A percentile compares a stretch with the other conserved stretches of the same genome.
Evolutionary conservation across 768 basidiomycete species (phyloP).

Genomic region (Pseudohyphozyma bogoriensis): DNA sequence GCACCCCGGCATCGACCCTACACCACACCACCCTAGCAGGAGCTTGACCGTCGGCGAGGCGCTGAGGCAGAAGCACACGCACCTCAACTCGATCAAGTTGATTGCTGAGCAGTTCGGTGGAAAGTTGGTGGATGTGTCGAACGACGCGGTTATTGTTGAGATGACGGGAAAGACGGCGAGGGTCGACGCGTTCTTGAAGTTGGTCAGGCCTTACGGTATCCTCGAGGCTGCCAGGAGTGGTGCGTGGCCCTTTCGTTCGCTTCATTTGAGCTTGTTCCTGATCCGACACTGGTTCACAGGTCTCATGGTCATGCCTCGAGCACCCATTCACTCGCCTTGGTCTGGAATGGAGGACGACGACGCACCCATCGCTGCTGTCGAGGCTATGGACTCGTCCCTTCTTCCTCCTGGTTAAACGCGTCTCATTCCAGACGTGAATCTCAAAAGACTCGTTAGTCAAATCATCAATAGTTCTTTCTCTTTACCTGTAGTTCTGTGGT

Average conservation of each 20-base stretch:
- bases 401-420: constrained; percentile 97
- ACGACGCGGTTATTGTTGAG: constrained; percentile 90
- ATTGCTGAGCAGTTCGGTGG: constrained; percentile 83
- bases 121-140: constrained; percentile 85
- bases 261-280: background rate
- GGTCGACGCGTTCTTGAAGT: constrained; percentile 81
- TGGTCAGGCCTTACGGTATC: constrained; percentile 89
- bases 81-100: constrained; percentile 74
- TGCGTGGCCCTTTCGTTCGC: constrained; percentile 41
- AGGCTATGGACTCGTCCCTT: constrained; percentile 73
- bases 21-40: constrained; percentile 22
- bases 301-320: constrained; percentile 96
- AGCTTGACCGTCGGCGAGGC: constrained; percentile 64
- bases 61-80: constrained; percentile 76
- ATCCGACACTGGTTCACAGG: constrained; percentile 44
- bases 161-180: constrained; percentile 82
- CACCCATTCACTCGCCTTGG: constrained; percentile 56
- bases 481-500: too few species aligned
- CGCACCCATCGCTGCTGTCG: constrained; percentile 44
- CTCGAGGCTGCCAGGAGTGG: constrained; percentile 91
- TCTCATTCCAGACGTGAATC: too few species aligned
- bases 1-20: constrained; percentile 40
- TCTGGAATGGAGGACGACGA: constrained; percentile 53
- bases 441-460: too few species aligned
- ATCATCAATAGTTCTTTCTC: too few species aligned